Conservation (phyloP, 345 rosid species). For the Mallotus nudiflorus region DNA sequence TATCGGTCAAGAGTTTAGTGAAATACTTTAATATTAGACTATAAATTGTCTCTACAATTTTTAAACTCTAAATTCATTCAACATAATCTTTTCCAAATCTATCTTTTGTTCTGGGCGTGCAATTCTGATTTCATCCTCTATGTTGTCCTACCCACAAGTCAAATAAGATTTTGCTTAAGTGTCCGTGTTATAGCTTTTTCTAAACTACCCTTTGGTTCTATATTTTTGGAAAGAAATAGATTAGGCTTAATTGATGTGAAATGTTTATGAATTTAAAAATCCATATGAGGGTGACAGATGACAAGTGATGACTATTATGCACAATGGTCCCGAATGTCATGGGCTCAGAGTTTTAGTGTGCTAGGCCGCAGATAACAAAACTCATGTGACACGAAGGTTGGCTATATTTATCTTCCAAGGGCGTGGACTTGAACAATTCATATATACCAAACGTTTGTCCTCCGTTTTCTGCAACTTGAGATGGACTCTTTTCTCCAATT, state of each 20-base stretch:
- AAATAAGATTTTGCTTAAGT: background rate
- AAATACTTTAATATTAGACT: background rate
- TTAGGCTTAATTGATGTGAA: background rate
- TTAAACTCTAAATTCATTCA: background rate
- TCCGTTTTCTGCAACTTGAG: background rate
- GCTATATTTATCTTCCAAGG: background rate
- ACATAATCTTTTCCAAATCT: background rate
- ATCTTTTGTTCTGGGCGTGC: background rate
- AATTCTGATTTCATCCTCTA: background rate
- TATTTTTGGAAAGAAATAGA: no score
- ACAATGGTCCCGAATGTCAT: no score
- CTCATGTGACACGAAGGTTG: background rate
- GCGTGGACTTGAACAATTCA: no score
- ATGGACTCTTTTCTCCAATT: constrained; percentile 14
- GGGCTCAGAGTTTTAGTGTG: no score
- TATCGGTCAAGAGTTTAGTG: no score
- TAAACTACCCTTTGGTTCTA: no score
- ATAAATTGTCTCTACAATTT: background rate
- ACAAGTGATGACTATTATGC: background rate
- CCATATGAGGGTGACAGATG: background rate
- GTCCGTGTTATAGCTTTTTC: background rate
- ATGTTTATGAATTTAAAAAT: background rate
- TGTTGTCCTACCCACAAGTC: background rate
- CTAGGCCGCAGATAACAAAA: no score
- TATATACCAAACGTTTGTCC: background rate